Evolutionary conservation across 2,329 filamentous ascomycete genomes (phyloP), one percentile per base, ranked within the genome.

Genomic region (Metarhizium album): DNA sequence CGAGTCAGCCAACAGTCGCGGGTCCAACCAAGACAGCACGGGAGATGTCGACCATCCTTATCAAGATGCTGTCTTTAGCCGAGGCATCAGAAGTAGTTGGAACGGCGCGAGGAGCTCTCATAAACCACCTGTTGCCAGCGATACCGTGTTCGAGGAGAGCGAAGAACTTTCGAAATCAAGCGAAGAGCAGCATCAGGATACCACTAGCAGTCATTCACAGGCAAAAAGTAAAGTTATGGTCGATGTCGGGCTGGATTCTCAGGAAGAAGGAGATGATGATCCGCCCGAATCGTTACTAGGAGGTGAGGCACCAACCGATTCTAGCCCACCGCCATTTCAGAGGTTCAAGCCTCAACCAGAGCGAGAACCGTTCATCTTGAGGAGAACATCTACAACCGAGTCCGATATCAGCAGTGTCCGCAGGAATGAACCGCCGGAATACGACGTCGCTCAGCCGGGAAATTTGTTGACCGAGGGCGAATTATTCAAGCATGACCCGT

Each of bases 211-310:
- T 48, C 58, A 55, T 16, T 60, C 62, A 56, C 62, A 58, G 52
- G 63, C 58, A 52, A 82, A 76, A 64, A 81, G 78, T 14, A 86
- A 82, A 62, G 83, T 35, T 2, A 35, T 98, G 78, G 89, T 93
- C 7, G 90, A 97, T 63, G 79, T 97, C 46, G 87, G 89, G 29
- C 75, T 97, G 20, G 87, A 90, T 50, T 84, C 82, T 13, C 78
- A 76, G 4, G 75, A 77, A 49, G 74, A 78, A 48, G 75, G 75
- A 46, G 77, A 80, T 57, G 67, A 69, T 31, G 77, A 80, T 31
- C 79, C 80, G 4, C 79, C 80, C 5, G 74, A 75, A 40, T 81
- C 83, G 45, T 66, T 84, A n/a, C 68, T 80, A 11, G 70, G 75
- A 46, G 70, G 74, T 43, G 79, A 83, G 57, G 68, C 70, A 6